Conservation (phyloP, 768 basidiomycete species). For the Rubroboletus satanas region DNA sequence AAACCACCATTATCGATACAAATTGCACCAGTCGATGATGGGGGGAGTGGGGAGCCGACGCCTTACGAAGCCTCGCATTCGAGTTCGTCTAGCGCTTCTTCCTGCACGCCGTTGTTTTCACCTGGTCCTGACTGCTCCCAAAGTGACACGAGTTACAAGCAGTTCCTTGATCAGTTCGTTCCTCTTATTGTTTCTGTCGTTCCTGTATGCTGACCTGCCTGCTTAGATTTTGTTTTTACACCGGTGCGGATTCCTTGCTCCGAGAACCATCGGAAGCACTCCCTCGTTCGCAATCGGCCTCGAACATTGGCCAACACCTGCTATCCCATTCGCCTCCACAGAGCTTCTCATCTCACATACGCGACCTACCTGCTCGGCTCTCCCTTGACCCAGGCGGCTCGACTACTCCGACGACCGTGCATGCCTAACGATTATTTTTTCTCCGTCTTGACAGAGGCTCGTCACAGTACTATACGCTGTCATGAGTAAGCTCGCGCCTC, state of each 20-base stretch:
- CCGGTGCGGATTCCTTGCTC: conserved; percentile 47
- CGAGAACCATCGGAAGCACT: conserved; percentile 27
- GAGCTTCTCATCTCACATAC: conserved; percentile 22
- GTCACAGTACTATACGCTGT: neutral
- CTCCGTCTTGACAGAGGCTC: neutral
- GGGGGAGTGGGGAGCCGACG: conserved; percentile 39
- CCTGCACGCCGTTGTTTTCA: conserved; percentile 41
- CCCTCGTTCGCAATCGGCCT: conserved; percentile 46
- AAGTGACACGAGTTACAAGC: conserved; percentile 47
- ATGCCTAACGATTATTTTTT: conserved; percentile 9
- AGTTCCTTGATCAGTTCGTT: conserved; percentile 63
- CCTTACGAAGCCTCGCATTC: conserved; percentile 44
- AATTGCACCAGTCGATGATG: conserved; percentile 10
- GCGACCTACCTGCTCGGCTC: conserved; percentile 24
- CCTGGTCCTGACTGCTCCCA: conserved; percentile 31
- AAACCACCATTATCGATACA: conserved; percentile 16
- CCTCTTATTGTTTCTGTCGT: neutral
- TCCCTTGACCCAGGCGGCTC: conserved; percentile 23
- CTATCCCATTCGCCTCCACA: conserved; percentile 33
- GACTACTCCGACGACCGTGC: conserved; percentile 26
- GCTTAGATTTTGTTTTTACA: conserved; percentile 76
- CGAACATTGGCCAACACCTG: conserved; percentile 52
- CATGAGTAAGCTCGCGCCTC: neutral
- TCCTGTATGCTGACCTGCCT: conserved; percentile 1
- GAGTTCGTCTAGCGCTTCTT: conserved; percentile 44